Percentiles rank a stretch among this genome's conserved stretches.
These are phyloP conservation scores for Trichoderma hamatum DNA, from an alignment of 2,329 filamentous ascomycete genomes.

Conservation along the genomic window DNA sequence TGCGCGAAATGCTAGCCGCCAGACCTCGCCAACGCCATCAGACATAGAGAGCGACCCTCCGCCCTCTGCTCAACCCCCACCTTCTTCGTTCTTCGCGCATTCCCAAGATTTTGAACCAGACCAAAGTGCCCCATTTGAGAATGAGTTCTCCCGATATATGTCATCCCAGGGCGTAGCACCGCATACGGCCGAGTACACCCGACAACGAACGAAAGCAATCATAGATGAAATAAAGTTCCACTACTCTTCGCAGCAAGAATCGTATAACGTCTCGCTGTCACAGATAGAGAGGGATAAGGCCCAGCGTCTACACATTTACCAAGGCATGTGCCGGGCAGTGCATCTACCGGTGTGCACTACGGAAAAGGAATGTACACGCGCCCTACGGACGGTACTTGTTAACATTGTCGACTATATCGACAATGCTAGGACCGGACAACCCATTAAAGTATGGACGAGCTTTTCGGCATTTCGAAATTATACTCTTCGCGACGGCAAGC, in stretches of 20 bases:
- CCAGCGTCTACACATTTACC: constrained; percentile 33
- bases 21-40: too few relatives aligned
- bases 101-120: constrained; percentile 38
- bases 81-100: constrained; percentile 40
- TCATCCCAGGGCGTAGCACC: constrained; percentile 38
- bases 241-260: constrained; percentile 33
- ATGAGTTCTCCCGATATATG: constrained; percentile 39
- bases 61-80: constrained; percentile 34
- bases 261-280: constrained; percentile 16
- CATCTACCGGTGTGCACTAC: constrained; percentile 31
- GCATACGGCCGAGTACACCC: constrained; percentile 29
- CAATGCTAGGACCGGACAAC: constrained; percentile 32
- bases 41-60: too few relatives aligned
- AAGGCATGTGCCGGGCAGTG: constrained; percentile 37
- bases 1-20: too few relatives aligned
- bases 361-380: constrained; percentile 32
- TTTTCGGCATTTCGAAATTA: constrained; percentile 35
- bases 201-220: constrained; percentile 39
- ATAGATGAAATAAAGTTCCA: constrained; percentile 36
- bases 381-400: constrained; percentile 35
- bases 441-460: constrained; percentile 36
- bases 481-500: constrained; percentile 31
- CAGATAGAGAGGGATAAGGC: too few relatives aligned
- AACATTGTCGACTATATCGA: constrained; percentile 41
- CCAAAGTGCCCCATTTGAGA: constrained; percentile 36